Evolutionary conservation across 116 monocot species (phyloP), one percentile per base, ranked within the genome.

Genomic region (Iris pallida): DNA sequence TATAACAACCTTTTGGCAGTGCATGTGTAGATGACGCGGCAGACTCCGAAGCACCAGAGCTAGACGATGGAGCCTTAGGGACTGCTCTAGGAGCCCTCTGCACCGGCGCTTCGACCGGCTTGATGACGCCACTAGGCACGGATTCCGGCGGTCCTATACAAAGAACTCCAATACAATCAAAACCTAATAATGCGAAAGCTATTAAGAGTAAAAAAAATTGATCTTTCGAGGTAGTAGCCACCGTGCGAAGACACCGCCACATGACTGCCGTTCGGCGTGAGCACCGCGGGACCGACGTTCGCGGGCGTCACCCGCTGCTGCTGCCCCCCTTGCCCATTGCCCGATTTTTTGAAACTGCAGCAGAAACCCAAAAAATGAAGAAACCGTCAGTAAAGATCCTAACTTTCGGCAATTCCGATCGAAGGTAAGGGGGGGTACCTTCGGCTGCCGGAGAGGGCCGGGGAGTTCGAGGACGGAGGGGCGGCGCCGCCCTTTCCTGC

Each of bases 251-350:
- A 70, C n/a, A 63, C 30, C 15, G 66, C 58, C 4, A 18, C 45
- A 59, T 63, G 71, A 47, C 64, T 65, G 42, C 82, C 84, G 68
- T 85, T 85, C 45, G 64, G 83, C n/a, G 73, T 57, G 42, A 30
- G n/a, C n/a, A n/a, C 30, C 30, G 65, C 60, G 16, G 72, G 62
- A 46, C 20, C 11, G 19, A 16, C 42, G 15, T 48, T 74, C 11
- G 55, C 46, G 0, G 61, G 55, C 52, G 55, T 88, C 48, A 64
- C 71, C 73, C 88, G 82, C 51, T 71, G 30, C 30, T 30, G 68
- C 47, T 88, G 85, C n/a, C 62, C 81, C 16, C 85, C 87, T 73
- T 89, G 92, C 68, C 71, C 96, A 81, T 82, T 83, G 52, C 82
- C 82, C 18, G 84, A 57, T 53, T 87, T 89, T 77, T 85, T 86